These are phyloP conservation scores for Diaporthe caulivora DNA, from an alignment of 2,329 filamentous ascomycete genomes.

Conservation along the genomic window DNA sequence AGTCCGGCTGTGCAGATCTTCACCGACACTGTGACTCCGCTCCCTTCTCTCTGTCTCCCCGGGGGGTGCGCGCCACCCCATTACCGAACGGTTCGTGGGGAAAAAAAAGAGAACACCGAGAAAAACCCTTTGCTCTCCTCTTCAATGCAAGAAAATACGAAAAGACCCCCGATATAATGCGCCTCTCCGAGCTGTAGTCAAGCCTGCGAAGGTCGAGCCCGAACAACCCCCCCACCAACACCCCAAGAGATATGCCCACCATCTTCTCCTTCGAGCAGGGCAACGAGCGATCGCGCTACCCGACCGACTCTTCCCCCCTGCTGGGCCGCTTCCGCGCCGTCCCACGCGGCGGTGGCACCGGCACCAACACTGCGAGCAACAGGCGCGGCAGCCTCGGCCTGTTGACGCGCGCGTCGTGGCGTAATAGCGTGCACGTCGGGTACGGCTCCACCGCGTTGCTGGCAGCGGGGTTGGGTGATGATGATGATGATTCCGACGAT, in stretches of 20 bases:
- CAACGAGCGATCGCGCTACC: slow-evolving; percentile 64
- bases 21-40: slow-evolving; percentile 30
- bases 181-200: slow-evolving; percentile 34
- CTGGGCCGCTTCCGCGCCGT: slow-evolving; percentile 76
- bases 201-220: slow-evolving; percentile 37
- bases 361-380: slow-evolving; percentile 1
- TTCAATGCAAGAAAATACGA: background rate
- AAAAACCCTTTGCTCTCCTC: background rate
- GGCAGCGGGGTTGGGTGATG: slow-evolving; percentile 54
- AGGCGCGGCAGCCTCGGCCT: slow-evolving; percentile 54
- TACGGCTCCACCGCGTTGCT: slow-evolving; percentile 64
- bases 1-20: slow-evolving; percentile 14
- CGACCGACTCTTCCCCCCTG: slow-evolving; percentile 67
- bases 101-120: background rate
- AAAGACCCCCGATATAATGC: slow-evolving; percentile 27
- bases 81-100: background rate
- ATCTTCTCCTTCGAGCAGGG: slow-evolving; percentile 78
- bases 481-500: slow-evolving; percentile 43
- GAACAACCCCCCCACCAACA: slow-evolving; percentile 19
- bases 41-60: background rate
- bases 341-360: slow-evolving; percentile 50
- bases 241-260: slow-evolving; percentile 63
- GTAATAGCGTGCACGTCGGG: slow-evolving; percentile 68
- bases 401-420: slow-evolving; percentile 52
- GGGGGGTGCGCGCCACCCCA: background rate